Conservation (phyloP, 2,329 filamentous ascomycete genomes). For the Harringtonia aguacate region DNA sequence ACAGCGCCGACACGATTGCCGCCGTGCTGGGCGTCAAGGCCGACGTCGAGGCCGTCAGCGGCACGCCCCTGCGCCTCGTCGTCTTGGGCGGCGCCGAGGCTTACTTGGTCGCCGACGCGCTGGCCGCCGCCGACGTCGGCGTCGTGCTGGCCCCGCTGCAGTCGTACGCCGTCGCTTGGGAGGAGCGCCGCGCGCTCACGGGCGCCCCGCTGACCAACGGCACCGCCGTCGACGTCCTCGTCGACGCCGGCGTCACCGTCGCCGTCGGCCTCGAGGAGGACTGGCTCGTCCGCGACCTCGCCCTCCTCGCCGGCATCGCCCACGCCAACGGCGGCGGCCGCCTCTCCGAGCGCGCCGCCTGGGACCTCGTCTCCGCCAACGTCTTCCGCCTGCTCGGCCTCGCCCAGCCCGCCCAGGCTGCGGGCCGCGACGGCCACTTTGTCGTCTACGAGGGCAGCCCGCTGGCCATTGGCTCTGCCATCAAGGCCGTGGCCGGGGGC, state of each 20-base stretch:
- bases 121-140: constrained; percentile 44
- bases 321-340: constrained; percentile 44
- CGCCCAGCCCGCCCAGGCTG: constrained; percentile 16
- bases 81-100: constrained; percentile 55
- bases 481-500: constrained; percentile 42
- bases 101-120: constrained; percentile 44
- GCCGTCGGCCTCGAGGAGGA: constrained; percentile 51
- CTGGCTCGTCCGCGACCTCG: constrained; percentile 50
- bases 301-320: constrained; percentile 48
- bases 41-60: constrained; percentile 35
- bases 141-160: constrained; percentile 51
- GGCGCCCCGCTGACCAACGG: constrained; percentile 58
- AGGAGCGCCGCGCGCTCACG: constrained; percentile 48
- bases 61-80: constrained; percentile 32
- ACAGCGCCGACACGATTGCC: constrained; percentile 54
- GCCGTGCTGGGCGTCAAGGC: constrained; percentile 47
- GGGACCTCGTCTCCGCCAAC: constrained; percentile 46
- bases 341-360: constrained; percentile 40
- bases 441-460: constrained; percentile 54
- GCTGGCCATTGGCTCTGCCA: constrained; percentile 44
- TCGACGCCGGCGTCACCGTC: constrained; percentile 46
- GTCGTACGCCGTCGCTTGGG: constrained; percentile 45
- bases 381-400: constrained; percentile 47
- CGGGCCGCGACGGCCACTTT: constrained; percentile 33
- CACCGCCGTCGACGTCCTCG: constrained; percentile 45